Percentiles rank a stretch among this genome's conserved stretches.
Evolutionary conservation across 768 basidiomycete species (phyloP).

Genomic region (Chlorophyllum brunneum): DNA sequence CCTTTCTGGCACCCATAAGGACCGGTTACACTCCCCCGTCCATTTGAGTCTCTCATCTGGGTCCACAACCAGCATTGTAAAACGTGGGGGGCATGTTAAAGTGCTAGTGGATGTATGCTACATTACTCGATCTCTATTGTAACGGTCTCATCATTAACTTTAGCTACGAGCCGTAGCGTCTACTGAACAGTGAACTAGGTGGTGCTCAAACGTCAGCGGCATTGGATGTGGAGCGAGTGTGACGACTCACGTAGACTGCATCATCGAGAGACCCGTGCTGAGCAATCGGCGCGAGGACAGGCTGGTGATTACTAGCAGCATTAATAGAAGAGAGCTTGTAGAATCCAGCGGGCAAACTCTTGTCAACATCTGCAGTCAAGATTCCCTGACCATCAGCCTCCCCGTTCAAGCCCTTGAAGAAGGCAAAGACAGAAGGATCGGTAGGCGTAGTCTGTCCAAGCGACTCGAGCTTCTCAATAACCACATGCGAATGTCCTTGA

Average conservation of each 20-base stretch:
- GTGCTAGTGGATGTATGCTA: no score
- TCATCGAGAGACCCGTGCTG: slow-evolving; percentile 62
- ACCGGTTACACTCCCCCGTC: no score
- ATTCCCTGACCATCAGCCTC: slow-evolving; percentile 41
- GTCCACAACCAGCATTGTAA: no score
- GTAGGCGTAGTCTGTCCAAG: slow-evolving; percentile 41
- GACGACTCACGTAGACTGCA: slow-evolving; percentile 44
- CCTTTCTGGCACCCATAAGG: no score
- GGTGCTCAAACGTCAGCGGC: neutral
- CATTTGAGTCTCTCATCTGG: no score
- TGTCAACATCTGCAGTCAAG: slow-evolving; percentile 44
- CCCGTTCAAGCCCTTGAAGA: slow-evolving; percentile 52
- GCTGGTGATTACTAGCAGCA: slow-evolving; percentile 56
- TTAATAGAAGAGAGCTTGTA: slow-evolving; percentile 63
- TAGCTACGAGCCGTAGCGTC: neutral
- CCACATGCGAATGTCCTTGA: slow-evolving; percentile 57
- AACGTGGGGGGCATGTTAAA: no score
- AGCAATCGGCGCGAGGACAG: slow-evolving; percentile 54
- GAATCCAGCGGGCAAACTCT: slow-evolving; percentile 54
- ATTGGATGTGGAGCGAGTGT: neutral
- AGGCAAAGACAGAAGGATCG: slow-evolving; percentile 49
- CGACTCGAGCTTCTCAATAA: slow-evolving; percentile 47
- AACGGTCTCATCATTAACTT: neutral
- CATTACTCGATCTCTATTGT: no score
- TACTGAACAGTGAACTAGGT: slow-evolving; percentile 25